These are phyloP conservation scores for Alternaria hordeiaustralica DNA, from an alignment of 2,329 filamentous ascomycete genomes.

Conservation along the genomic window DNA sequence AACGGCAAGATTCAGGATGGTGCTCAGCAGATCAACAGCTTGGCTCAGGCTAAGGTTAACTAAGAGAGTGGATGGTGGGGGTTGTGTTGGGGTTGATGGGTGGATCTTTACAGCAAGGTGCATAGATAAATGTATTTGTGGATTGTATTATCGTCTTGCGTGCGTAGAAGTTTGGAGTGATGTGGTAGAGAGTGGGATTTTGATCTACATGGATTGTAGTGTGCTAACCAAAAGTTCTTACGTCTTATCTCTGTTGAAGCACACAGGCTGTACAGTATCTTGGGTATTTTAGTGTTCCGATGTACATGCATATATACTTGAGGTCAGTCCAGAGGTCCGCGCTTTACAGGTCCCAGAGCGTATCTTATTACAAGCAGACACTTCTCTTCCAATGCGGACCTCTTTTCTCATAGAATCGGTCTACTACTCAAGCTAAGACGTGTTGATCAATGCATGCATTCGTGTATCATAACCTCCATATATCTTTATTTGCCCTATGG, in stretches of 20 bases:
- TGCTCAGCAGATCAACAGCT: conserved; percentile 12
- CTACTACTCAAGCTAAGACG: not conserved
- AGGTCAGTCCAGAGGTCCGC: not conserved
- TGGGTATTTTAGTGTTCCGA: not conserved
- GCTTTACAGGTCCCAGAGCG: not conserved
- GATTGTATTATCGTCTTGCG: not conserved
- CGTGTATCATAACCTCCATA: not conserved
- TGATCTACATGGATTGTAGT: no score
- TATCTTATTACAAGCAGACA: not conserved
- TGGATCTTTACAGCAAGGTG: not conserved
- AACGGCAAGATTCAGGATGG: conserved; percentile 20
- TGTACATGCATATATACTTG: not conserved
- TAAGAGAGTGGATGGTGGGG: not conserved
- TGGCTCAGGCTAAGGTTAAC: conserved; percentile 21
- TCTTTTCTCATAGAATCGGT: fast-evolving
- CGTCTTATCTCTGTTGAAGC: fast-evolving
- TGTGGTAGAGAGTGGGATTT: not conserved
- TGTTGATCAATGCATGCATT: not conserved
- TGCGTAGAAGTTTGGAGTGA: not conserved
- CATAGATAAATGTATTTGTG: not conserved
- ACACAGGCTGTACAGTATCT: fast-evolving
- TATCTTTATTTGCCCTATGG: not conserved
- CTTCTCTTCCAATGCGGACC: not conserved
- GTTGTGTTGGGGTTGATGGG: not conserved
- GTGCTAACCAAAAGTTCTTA: no score